phyloP scores from a whole-genome alignment of 1,284 basidiomycete species.

The Austropuccinia psidii region DNA sequence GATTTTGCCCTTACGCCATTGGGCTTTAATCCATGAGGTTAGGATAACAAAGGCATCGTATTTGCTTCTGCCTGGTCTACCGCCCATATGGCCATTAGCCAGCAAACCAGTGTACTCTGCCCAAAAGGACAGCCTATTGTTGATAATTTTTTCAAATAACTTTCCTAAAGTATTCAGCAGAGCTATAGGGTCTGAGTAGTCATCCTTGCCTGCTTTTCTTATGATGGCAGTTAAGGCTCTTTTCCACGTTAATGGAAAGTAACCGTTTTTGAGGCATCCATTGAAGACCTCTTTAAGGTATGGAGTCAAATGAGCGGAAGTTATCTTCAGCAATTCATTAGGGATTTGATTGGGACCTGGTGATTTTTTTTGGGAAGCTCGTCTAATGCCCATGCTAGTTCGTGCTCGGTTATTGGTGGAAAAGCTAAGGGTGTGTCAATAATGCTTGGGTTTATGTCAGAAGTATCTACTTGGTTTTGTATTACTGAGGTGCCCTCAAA shows the following conservation, averaged over 20 bases:
- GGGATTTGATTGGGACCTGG: neutral
- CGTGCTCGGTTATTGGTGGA: neutral
- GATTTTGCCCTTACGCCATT: neutral
- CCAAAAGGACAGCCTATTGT: neutral
- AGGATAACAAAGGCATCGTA: neutral
- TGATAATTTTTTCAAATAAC: neutral
- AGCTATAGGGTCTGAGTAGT: neutral
- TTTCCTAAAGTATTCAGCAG: neutral
- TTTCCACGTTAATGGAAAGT: neutral
- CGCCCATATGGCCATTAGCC: conserved; percentile 3
- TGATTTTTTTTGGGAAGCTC: neutral
- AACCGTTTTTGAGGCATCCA: neutral
- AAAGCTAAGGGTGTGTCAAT: no score
- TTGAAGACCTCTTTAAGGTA: neutral
- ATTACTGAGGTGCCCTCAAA: neutral
- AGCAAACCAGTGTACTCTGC: neutral
- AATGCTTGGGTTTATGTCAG: no score
- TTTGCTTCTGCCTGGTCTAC: neutral
- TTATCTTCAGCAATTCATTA: neutral
- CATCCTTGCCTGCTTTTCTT: neutral
- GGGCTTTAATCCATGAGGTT: neutral
- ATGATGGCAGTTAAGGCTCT: neutral
- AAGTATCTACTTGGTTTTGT: neutral
- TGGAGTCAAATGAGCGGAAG: neutral
- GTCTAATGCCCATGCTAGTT: neutral